Evolutionary conservation across 768 basidiomycete genomes (phyloP), one percentile per base, ranked within the genome.

Genomic region (Suillus ampliporus): DNA sequence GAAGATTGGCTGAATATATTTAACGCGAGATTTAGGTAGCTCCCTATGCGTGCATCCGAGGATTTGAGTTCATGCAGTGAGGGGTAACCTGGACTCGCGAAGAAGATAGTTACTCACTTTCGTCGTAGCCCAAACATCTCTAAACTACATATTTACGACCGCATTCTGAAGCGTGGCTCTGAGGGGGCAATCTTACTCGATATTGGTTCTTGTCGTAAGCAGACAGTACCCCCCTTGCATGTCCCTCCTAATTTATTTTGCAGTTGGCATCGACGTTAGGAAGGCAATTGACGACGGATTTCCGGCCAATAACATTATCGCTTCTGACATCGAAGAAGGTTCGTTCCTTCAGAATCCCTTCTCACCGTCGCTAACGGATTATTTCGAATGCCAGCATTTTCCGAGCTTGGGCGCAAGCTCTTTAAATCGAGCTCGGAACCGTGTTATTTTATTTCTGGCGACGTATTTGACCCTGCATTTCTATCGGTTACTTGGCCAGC

Each of bases 371-470:
- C 9, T 34, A 13, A 26, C 44, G 23, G 37, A 41, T 7, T 21
- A 38, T 2, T 19, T 51, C 6, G 21, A 17, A 35, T 40, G 40
- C 43, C 57, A 86, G 86, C 72, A 8, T 88, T 84, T 66, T 88
- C 85, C 84, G 76, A 83, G 3, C 74, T 81, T 2, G 87, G 87
- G 1, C 84, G 87, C 65, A 78, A 83, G 40, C 74, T 89, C 15
- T 89, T 88, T 77, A 80, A 71, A 58, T 78, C 81, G 4, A 84
- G 80, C 0, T 78, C 80, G 0, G 77, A 81, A 43, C 83, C 83
- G 1, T 82, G 78, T 0, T 69, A 76, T 0, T 89, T 89, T 69
- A 60, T 89, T n/a, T 71, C 78, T 9, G 88, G 87, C 0, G 82
- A 89, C 66, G 76, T 75, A 1, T 82, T 89, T 58, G 80, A 86